These are phyloP conservation scores for Roridomyces roridus DNA, from an alignment of 768 basidiomycete genomes.

Conservation along the genomic window DNA sequence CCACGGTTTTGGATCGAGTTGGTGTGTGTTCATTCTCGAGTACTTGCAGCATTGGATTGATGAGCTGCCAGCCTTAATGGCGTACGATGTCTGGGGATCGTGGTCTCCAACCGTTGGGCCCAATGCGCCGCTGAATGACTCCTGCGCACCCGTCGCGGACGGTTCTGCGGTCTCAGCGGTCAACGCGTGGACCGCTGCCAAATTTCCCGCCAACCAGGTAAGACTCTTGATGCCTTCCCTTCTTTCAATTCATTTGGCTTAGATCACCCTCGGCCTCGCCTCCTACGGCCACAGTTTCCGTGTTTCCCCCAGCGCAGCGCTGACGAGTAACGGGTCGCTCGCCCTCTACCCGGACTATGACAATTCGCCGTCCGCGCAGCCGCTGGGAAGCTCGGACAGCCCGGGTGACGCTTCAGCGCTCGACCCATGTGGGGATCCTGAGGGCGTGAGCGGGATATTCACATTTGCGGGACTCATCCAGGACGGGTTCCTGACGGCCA, in stretches of 20 bases:
- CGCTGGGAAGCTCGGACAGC: slow-evolving; percentile 66
- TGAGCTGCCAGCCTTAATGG: slow-evolving; percentile 70
- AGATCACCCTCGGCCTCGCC: slow-evolving; percentile 84
- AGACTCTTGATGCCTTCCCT: too few relatives aligned
- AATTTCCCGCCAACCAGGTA: slow-evolving; percentile 65
- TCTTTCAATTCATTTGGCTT: background rate
- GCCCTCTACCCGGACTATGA: slow-evolving; percentile 61
- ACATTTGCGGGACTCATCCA: slow-evolving; percentile 69
- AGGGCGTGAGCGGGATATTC: slow-evolving; percentile 61
- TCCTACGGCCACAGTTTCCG: slow-evolving; percentile 84
- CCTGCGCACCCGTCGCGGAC: slow-evolving; percentile 62
- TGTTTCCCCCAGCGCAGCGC: slow-evolving; percentile 39
- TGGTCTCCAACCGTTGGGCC: slow-evolving; percentile 69
- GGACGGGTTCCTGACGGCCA: slow-evolving; percentile 55
- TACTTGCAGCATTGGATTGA: too few relatives aligned
- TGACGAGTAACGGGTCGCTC: slow-evolving; percentile 39
- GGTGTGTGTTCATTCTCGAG: slow-evolving; percentile 35
- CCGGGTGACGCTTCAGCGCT: slow-evolving; percentile 34
- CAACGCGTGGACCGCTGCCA: slow-evolving; percentile 74
- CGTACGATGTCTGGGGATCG: slow-evolving; percentile 69
- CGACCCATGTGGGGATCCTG: slow-evolving; percentile 65
- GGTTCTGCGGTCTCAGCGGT: slow-evolving; percentile 84
- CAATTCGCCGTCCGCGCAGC: slow-evolving; percentile 38
- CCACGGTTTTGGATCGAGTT: slow-evolving; percentile 76
- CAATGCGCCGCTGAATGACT: slow-evolving; percentile 83